These are phyloP conservation scores for Nitzschia inconspicua DNA, from an alignment of 108 stramenopile genomes.

Conservation along the genomic window DNA sequence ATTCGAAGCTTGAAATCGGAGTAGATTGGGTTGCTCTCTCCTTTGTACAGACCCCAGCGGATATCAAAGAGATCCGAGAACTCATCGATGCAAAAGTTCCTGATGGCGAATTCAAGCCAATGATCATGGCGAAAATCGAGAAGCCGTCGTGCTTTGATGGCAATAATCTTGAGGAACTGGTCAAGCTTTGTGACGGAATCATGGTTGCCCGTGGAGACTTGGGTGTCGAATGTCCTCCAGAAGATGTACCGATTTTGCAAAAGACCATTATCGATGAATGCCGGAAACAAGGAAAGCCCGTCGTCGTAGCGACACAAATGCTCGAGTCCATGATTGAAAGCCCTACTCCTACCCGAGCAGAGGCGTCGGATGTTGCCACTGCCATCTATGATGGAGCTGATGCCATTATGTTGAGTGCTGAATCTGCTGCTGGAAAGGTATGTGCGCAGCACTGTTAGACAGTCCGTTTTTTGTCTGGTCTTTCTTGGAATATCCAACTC, in stretches of 20 bases:
- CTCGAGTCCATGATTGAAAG: slow-evolving; percentile 87
- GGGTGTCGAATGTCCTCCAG: slow-evolving; percentile 93
- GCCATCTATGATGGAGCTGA: slow-evolving; percentile 97
- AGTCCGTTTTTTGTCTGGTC: background rate
- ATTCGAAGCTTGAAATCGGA: slow-evolving; percentile 62
- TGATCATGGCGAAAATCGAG: slow-evolving; percentile 96
- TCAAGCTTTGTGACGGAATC: slow-evolving; percentile 88
- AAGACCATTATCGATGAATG: slow-evolving; percentile 94
- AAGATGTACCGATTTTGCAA: slow-evolving; percentile 95
- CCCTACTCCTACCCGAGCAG: slow-evolving; percentile 94
- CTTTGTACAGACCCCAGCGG: slow-evolving; percentile 90
- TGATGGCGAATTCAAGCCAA: slow-evolving; percentile 56
- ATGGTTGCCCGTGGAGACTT: slow-evolving; percentile 98
- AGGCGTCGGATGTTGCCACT: slow-evolving; percentile 93
- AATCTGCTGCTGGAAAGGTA: slow-evolving; percentile 85
- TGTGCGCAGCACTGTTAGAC: background rate
- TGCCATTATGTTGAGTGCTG: slow-evolving; percentile 94
- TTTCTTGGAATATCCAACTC: background rate
- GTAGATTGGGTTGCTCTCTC: slow-evolving; percentile 96
- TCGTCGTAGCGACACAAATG: slow-evolving; percentile 65
- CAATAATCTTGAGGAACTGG: slow-evolving; percentile 73
- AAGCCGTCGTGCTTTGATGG: slow-evolving; percentile 87
- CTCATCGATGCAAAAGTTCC: slow-evolving; percentile 72
- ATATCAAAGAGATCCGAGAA: slow-evolving; percentile 81
- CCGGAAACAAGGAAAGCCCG: slow-evolving; percentile 59